A percentile compares a stretch with the other conserved stretches of the same genome.
These are phyloP conservation scores for Mucor mucedo DNA, from an alignment of 371 early-diverging fungal species.

Conservation along the genomic window DNA sequence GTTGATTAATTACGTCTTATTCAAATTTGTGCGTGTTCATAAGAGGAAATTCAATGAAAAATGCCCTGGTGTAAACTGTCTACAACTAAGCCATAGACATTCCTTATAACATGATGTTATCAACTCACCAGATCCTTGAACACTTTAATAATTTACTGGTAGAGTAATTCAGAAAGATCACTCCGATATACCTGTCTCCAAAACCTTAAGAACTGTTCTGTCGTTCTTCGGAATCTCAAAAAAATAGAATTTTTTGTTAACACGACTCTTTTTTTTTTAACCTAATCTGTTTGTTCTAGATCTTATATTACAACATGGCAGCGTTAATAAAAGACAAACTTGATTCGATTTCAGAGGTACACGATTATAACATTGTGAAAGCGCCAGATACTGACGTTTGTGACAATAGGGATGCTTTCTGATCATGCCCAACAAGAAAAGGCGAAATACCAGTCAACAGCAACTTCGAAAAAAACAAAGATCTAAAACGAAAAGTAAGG, in stretches of 20 bases:
- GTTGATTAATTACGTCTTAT: no score
- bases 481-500: conserved; percentile 6
- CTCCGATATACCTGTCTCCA: no score
- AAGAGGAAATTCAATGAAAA: no score
- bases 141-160: no score
- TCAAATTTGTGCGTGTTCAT: no score
- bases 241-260: neutral
- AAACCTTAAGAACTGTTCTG: neutral
- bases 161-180: no score
- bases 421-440: conserved; percentile 39
- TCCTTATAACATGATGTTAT: no score
- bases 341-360: conserved; percentile 54
- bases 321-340: conserved; percentile 35
- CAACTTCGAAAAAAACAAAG: conserved; percentile 21
- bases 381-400: neutral
- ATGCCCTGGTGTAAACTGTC: no score
- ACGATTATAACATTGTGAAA: neutral
- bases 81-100: no score
- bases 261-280: neutral
- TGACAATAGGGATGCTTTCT: conserved; percentile 50
- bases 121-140: no score
- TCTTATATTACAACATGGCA: neutral
- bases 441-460: conserved; percentile 8
- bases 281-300: neutral
- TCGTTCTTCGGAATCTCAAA: neutral